Percentiles rank a stretch among this genome's conserved stretches.
phyloP scores from a whole-genome alignment of 1,139 yeast genomes.

The Sugiyamaella sp. region DNA sequence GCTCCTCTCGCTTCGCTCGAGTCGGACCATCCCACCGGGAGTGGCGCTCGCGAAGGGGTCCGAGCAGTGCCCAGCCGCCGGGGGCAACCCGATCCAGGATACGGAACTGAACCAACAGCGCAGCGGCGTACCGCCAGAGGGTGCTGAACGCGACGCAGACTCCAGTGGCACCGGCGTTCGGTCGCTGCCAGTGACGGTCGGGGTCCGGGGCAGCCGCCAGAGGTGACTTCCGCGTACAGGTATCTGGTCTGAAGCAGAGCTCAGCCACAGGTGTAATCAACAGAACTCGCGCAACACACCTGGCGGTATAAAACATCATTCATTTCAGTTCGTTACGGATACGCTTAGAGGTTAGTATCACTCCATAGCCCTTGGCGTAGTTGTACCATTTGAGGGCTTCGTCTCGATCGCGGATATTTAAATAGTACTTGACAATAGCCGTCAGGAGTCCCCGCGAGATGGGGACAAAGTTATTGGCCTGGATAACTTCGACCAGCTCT shows the following conservation, averaged over 20 bases:
- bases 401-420: slow-evolving; percentile 19
- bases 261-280: no score
- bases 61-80: slow-evolving; percentile 3
- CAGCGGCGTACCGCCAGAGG: no score
- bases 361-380: slow-evolving; percentile 28
- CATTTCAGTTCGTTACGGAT: slow-evolving; percentile 10
- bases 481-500: slow-evolving; percentile 26
- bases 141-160: no score
- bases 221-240: no score
- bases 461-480: slow-evolving; percentile 22
- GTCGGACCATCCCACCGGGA: neutral
- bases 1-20: slow-evolving; percentile 4
- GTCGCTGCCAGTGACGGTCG: neutral
- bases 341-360: slow-evolving; percentile 14
- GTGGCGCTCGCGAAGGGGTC: neutral
- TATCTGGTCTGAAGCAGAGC: no score
- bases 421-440: slow-evolving; percentile 30
- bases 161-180: neutral
- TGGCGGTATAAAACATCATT: neutral
- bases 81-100: no score
- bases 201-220: slow-evolving; percentile 7
- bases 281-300: neutral
- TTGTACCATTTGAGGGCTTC: slow-evolving; percentile 28
- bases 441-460: slow-evolving; percentile 23
- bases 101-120: no score